These are phyloP conservation scores for Raphanus sativus DNA, from an alignment of 345 rosid genomes.

Conservation along the genomic window DNA sequence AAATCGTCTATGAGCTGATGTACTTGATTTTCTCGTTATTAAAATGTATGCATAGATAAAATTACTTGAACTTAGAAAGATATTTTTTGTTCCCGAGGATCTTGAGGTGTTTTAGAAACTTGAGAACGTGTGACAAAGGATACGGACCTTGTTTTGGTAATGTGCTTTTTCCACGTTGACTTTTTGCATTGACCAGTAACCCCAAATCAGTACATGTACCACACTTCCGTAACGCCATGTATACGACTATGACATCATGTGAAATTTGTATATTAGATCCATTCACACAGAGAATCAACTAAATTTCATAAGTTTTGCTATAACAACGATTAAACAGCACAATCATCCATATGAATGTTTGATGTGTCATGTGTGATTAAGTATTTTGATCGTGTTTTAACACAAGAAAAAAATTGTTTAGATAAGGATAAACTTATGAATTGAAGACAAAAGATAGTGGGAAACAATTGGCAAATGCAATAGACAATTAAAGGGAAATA, in stretches of 20 bases:
- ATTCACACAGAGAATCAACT: not conserved
- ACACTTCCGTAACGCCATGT: constrained; percentile 16
- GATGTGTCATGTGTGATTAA: not conserved
- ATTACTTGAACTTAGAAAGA: not conserved
- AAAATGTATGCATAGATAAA: not conserved
- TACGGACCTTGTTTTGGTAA: constrained; percentile 28
- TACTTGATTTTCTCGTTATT: not conserved
- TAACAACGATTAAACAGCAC: not conserved
- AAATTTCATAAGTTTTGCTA: not conserved
- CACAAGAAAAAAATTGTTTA: not conserved
- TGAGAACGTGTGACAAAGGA: constrained; percentile 14
- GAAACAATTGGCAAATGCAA: not conserved
- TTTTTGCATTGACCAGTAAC: constrained; percentile 27
- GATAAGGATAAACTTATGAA: not conserved
- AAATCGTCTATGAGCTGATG: not conserved
- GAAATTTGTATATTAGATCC: not conserved
- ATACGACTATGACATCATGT: constrained; percentile 13
- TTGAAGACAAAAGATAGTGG: not conserved
- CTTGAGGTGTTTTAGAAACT: constrained; percentile 20
- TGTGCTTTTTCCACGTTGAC: constrained; percentile 34
- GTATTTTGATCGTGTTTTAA: not conserved
- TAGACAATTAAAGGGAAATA: not conserved
- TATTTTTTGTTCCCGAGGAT: constrained; percentile 12
- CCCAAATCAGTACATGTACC: constrained; percentile 29
- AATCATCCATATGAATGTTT: not conserved